Conservation (phyloP, 2,329 filamentous ascomycete species). For the Myriosclerotinia curreyana region DNA sequence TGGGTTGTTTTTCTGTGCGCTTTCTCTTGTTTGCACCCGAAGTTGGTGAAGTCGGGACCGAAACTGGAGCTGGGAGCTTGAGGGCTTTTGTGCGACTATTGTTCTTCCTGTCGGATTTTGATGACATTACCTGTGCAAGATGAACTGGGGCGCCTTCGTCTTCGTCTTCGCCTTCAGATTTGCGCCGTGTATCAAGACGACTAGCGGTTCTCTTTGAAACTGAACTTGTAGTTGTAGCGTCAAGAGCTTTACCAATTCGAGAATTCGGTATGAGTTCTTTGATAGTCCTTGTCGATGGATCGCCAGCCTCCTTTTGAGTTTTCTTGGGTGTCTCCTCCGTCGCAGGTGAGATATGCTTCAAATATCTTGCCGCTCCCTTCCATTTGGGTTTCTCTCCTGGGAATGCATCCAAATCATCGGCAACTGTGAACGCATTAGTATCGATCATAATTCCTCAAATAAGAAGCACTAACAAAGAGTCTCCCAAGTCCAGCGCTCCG, state of each 20-base stretch:
- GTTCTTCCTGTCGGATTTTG: neutral
- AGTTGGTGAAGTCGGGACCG: neutral
- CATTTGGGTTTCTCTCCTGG: neutral
- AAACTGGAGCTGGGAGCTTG: neutral
- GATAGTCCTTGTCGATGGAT: neutral
- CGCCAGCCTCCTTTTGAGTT: neutral
- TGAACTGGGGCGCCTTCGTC: no score
- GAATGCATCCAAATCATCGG: neutral
- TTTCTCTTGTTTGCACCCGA: neutral
- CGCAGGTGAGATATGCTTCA: neutral
- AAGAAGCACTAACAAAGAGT: neutral
- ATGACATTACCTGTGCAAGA: neutral
- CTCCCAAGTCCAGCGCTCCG: constrained; percentile 1
- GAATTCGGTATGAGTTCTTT: neutral
- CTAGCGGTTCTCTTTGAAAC: neutral
- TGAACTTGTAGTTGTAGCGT: no score
- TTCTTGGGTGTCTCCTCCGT: neutral
- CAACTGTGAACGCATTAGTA: neutral
- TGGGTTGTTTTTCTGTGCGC: neutral
- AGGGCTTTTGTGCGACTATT: neutral
- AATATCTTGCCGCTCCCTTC: neutral
- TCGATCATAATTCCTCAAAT: neutral
- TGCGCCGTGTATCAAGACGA: neutral
- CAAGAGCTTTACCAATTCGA: neutral
- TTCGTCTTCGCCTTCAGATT: neutral